Evolutionary conservation across 495 filamentous ascomycete genomes (phyloP).

Genomic region (Penicillium maclennaniae): DNA sequence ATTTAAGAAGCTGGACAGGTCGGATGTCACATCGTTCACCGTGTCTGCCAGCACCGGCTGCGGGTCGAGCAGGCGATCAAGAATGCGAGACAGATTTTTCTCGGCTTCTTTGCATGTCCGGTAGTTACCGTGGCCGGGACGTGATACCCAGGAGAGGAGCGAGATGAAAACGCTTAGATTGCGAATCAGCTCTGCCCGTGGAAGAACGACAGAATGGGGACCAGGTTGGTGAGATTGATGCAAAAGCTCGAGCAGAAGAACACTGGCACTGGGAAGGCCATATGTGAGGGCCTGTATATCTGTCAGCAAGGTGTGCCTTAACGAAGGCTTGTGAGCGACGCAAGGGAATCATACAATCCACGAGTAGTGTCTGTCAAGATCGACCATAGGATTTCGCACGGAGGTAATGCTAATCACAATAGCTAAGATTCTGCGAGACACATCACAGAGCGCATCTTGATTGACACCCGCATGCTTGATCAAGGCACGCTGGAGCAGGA

Average conservation of each 20-base stretch:
- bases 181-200: constrained; percentile 59
- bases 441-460: constrained; percentile 47
- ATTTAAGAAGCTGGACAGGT: constrained; percentile 34
- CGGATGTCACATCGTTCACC: constrained; percentile 32
- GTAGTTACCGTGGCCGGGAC: constrained; percentile 52
- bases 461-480: constrained; percentile 49
- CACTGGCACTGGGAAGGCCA: constrained; percentile 55
- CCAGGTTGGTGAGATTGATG: constrained; percentile 48
- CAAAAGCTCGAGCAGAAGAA: constrained; percentile 59
- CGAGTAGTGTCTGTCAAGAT: constrained; percentile 50
- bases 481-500: constrained; percentile 55
- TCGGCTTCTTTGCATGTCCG: constrained; percentile 46
- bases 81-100: constrained; percentile 41
- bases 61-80: constrained; percentile 41
- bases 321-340: neutral
- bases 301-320: constrained; percentile 15
- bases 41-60: constrained; percentile 29
- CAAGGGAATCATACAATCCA: constrained; percentile 51
- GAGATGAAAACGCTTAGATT: constrained; percentile 62
- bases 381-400: constrained; percentile 43
- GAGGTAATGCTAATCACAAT: constrained; percentile 45
- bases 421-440: constrained; percentile 50
- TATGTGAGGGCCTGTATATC: constrained; percentile 44
- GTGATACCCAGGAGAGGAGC: constrained; percentile 50
- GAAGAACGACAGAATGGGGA: constrained; percentile 35